phyloP scores from a whole-genome alignment of 106 monocot species.

The Allium sativum region DNA sequence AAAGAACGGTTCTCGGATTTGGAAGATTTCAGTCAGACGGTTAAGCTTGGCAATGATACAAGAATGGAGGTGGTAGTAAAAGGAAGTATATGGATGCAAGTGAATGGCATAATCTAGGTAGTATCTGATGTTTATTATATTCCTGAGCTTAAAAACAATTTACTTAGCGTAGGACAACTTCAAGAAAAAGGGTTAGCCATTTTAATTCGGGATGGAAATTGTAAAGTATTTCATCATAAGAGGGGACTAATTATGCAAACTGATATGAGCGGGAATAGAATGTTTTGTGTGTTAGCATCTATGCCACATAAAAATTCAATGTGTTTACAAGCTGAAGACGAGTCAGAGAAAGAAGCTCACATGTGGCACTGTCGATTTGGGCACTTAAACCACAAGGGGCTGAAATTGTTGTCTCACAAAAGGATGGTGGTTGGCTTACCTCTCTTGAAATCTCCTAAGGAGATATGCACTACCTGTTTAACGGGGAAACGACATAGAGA shows the following conservation, averaged over 20 bases:
- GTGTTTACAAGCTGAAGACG: constrained; percentile 4
- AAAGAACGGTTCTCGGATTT: neutral
- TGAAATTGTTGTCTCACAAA: neutral
- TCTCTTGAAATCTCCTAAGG: neutral
- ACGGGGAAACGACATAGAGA: constrained; percentile 3
- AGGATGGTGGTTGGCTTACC: constrained; percentile 7
- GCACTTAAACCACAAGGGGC: neutral
- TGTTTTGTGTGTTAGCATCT: neutral
- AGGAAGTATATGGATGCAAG: neutral
- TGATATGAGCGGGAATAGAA: constrained; percentile 6
- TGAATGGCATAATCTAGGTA: neutral
- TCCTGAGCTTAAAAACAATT: constrained; percentile 4
- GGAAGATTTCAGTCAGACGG: neutral
- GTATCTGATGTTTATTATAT: constrained; percentile 4
- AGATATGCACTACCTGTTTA: neutral
- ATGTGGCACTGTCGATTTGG: constrained; percentile 8
- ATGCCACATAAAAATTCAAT: neutral
- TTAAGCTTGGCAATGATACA: neutral
- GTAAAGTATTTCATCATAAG: neutral
- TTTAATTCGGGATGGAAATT: neutral
- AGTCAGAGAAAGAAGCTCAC: constrained; percentile 1
- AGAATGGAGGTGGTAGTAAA: neutral
- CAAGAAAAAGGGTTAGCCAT: constrained; percentile 2
- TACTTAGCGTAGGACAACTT: constrained; percentile 1
- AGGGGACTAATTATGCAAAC: constrained; percentile 8